A percentile compares a stretch with the other conserved stretches of the same genome.
Conservation (phyloP, 176 grass and related monocot species). For the Elaeis guineensis region DNA sequence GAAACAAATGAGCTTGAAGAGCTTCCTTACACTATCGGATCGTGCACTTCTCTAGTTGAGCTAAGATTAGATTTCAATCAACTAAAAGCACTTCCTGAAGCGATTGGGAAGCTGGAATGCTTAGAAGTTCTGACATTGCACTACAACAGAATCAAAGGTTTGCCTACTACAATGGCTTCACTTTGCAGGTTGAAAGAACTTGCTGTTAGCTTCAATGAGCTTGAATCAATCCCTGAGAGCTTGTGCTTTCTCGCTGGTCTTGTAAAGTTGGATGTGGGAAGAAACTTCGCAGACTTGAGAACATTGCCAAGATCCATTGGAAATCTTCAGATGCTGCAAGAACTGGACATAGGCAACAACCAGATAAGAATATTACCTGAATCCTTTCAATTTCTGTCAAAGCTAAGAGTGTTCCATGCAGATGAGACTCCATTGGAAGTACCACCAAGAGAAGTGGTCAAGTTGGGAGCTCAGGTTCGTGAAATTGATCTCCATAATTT, state of each 20-base stretch:
- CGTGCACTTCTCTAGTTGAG: slow-evolving; percentile 62
- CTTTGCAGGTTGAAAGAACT: slow-evolving; percentile 75
- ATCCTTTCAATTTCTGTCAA: slow-evolving; percentile 57
- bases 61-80: slow-evolving; percentile 90
- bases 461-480: slow-evolving; percentile 84
- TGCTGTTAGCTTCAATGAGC: slow-evolving; percentile 88
- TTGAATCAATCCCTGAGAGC: slow-evolving; percentile 69
- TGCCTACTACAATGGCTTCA: slow-evolving; percentile 76
- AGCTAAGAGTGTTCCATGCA: slow-evolving; percentile 58
- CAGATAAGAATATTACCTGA: slow-evolving; percentile 85
- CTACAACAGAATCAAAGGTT: slow-evolving; percentile 83
- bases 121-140: slow-evolving; percentile 77
- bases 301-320: slow-evolving; percentile 73
- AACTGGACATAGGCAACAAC: slow-evolving; percentile 92
- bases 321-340: slow-evolving; percentile 89
- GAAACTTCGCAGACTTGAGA: slow-evolving; percentile 80
- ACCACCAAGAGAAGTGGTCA: slow-evolving; percentile 73
- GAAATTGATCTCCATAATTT: too few relatives aligned
- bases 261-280: slow-evolving; percentile 71
- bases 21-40: slow-evolving; percentile 91
- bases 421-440: slow-evolving; percentile 92
- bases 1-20: slow-evolving; percentile 95
- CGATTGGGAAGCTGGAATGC: slow-evolving; percentile 68
- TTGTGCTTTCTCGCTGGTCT: slow-evolving; percentile 68
- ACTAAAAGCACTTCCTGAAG: slow-evolving; percentile 90